Percentiles rank a stretch among this genome's conserved stretches.
These are phyloP conservation scores for Rhododendron mucronatum DNA, from an alignment of 148 eudicot genomes.

Conservation along the genomic window DNA sequence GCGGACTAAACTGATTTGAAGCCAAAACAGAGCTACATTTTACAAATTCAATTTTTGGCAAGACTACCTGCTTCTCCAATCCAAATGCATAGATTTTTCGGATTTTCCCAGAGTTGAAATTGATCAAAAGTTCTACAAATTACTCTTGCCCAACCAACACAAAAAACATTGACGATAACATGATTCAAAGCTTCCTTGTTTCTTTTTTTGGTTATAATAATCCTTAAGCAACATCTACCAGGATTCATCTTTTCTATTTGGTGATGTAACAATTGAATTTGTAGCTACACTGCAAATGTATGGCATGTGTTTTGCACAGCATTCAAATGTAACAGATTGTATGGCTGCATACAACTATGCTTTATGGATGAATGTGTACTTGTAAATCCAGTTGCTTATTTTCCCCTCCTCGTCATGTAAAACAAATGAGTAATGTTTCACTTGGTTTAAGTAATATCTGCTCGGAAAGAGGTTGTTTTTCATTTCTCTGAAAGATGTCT, in stretches of 20 bases:
- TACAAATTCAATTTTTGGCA: neutral
- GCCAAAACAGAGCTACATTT: neutral
- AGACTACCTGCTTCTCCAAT: neutral
- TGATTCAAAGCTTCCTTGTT: neutral
- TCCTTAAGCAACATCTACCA: neutral
- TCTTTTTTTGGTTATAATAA: neutral
- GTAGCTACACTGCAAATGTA: neutral
- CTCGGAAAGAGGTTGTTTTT: neutral
- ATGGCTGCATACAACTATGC: neutral
- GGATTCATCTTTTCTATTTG: constrained; percentile 3
- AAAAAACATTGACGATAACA: neutral
- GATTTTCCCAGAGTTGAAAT: neutral
- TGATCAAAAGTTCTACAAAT: neutral
- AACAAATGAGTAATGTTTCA: neutral
- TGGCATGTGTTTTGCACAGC: neutral
- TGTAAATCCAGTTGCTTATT: too few relatives aligned
- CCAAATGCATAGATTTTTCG: too few relatives aligned
- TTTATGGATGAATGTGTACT: neutral
- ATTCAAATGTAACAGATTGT: too few relatives aligned
- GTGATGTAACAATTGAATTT: neutral
- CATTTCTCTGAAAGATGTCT: neutral
- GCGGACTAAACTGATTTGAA: neutral
- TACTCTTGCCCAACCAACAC: neutral
- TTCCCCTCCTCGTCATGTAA: neutral
- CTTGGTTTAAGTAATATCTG: neutral